Conservation (phyloP, 2,329 filamentous ascomycete genomes). For the Leptographium galeiforme region DNA sequence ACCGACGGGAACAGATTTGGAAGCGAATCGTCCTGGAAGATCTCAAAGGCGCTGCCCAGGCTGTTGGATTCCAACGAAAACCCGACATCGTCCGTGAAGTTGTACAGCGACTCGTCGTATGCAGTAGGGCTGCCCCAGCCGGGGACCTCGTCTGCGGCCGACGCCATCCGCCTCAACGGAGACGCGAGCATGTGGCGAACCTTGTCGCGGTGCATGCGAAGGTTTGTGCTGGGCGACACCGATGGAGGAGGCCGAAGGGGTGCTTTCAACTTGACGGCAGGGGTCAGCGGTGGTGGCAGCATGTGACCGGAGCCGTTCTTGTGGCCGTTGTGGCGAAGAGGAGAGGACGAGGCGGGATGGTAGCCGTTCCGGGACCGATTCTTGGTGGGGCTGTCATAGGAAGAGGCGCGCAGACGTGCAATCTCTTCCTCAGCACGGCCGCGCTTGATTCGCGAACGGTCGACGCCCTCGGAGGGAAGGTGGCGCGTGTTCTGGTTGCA, state of each 20-base stretch:
- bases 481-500: constrained; percentile 50
- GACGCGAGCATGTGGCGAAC: constrained; percentile 74
- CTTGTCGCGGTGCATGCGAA: constrained; percentile 74
- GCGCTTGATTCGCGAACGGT: constrained; percentile 69
- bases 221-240: constrained; percentile 83
- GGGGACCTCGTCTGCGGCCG: constrained; percentile 19
- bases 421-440: constrained; percentile 94
- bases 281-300: constrained; percentile 62
- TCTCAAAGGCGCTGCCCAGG: constrained; percentile 35
- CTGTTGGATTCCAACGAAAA: constrained; percentile 35
- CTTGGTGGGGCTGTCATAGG: constrained; percentile 82
- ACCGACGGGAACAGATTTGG: constrained; percentile 30
- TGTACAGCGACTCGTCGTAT: constrained; percentile 44
- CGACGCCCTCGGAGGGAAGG: constrained; percentile 59
- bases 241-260: constrained; percentile 51
- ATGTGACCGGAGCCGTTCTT: constrained; percentile 38
- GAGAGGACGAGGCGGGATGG: constrained; percentile 52
- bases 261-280: constrained; percentile 66
- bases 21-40: constrained; percentile 37
- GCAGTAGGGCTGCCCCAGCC: constrained; percentile 53
- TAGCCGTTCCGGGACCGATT: constrained; percentile 38
- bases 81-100: constrained; percentile 31
- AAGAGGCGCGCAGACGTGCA: constrained; percentile 79
- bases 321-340: constrained; percentile 36
- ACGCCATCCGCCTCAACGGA: constrained; percentile 39